Conservation (phyloP, 2,329 filamentous ascomycete genomes). For the Clonostachys rhizophaga region DNA sequence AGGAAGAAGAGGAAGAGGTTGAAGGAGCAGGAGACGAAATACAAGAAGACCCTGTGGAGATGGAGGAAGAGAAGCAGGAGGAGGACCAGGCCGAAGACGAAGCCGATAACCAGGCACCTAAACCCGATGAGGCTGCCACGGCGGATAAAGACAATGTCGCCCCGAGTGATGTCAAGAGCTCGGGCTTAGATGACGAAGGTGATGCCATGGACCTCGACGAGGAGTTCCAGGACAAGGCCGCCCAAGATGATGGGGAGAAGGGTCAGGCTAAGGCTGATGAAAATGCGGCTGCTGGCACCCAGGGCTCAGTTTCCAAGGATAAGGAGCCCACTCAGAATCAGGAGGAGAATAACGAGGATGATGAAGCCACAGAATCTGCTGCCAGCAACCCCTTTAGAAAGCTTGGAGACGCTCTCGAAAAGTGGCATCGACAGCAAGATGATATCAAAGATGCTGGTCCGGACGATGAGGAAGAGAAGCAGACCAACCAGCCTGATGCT, state of each 20-base stretch:
- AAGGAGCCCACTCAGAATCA: conserved; percentile 1
- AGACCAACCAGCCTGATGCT: conserved; percentile 38
- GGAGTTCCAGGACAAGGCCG: conserved; percentile 52
- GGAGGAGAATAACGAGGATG: conserved; percentile 37
- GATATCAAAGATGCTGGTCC: conserved; percentile 64
- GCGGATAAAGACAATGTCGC: conserved; percentile 58
- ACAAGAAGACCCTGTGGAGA: conserved; percentile 30
- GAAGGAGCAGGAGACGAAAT: conserved; percentile 47
- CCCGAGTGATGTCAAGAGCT: conserved; percentile 58
- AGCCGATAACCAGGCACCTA: conserved; percentile 29
- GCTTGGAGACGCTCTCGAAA: conserved; percentile 85
- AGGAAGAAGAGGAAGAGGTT: conserved; percentile 44
- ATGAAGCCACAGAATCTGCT: conserved; percentile 38
- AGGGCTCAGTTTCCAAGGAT: conserved; percentile 45
- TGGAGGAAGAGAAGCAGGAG: conserved; percentile 44
- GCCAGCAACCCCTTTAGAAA: conserved; percentile 80
- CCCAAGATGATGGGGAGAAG: conserved; percentile 63
- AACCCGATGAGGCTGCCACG: conserved; percentile 39
- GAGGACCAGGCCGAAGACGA: conserved; percentile 51
- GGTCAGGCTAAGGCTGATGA: conserved; percentile 62
- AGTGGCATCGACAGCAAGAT: conserved; percentile 84
- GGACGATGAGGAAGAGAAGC: conserved; percentile 45
- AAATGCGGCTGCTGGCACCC: conserved; percentile 57
- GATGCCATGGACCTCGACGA: conserved; percentile 55
- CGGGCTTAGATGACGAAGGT: conserved; percentile 61